Evolutionary conservation across 345 rosid genomes (phyloP).

Genomic region (Pistacia vera): DNA sequence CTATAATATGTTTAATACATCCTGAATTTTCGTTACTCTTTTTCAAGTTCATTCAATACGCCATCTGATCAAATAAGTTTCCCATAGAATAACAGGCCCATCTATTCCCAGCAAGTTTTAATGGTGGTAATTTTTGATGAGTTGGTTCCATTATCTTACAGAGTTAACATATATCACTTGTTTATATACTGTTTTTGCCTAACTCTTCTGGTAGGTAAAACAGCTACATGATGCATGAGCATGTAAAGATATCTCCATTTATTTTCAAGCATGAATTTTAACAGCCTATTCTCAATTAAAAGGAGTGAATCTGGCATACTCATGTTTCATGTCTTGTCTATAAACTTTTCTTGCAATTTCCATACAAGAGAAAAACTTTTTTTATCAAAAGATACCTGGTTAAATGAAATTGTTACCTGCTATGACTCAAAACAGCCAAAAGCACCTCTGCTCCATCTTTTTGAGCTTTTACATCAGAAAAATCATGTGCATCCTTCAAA

Average conservation of each 20-base stretch:
- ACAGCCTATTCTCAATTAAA: not conserved
- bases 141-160: not conserved
- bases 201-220: not conserved
- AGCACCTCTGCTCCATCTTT: conserved; percentile 38
- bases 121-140: not conserved
- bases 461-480: conserved; percentile 30
- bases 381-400: not conserved
- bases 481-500: conserved; percentile 33
- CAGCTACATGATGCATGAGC: not conserved
- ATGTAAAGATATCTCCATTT: not conserved
- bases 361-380: not conserved
- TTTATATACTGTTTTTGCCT: not conserved
- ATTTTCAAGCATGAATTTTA: not conserved
- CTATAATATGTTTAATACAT: not conserved
- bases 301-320: not conserved
- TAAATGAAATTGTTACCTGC: conserved; percentile 33
- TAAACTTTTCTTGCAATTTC: not conserved
- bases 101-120: not conserved
- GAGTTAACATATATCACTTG: not conserved
- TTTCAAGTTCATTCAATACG: not conserved
- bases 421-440: conserved; percentile 28
- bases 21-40: not conserved
- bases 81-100: too few relatives aligned
- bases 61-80: not conserved
- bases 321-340: not conserved